phyloP scores from a whole-genome alignment of 169 alveolate genomes.

The Eimeria praecox region DNA sequence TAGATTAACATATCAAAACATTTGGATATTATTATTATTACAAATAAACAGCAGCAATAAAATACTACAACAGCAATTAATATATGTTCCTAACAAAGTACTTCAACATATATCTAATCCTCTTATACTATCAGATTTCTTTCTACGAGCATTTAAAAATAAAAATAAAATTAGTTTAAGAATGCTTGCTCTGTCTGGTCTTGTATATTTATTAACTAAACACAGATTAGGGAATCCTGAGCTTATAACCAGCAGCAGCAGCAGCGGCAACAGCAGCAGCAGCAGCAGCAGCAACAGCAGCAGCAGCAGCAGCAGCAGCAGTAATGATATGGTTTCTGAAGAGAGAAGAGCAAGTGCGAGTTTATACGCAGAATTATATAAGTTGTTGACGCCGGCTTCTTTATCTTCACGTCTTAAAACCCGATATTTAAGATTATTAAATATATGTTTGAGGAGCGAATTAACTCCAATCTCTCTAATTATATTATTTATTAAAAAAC shows the following conservation, averaged over 20 bases:
- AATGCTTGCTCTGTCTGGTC: constrained; percentile 71
- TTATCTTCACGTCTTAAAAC: neutral
- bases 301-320: constrained; percentile 17
- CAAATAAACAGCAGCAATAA: neutral
- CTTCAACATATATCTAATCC: constrained; percentile 77
- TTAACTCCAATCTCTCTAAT: constrained; percentile 71
- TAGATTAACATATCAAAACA: constrained; percentile 21
- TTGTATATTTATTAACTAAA: constrained; percentile 75
- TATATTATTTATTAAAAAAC: constrained; percentile 62
- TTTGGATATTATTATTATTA: constrained; percentile 75
- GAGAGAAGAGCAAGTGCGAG: neutral
- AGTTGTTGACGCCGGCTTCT: constrained; percentile 73
- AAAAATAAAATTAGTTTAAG: neutral
- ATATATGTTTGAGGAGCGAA: constrained; percentile 44
- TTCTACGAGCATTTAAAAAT: constrained; percentile 25
- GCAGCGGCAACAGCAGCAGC: neutral
- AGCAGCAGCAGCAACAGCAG: neutral
- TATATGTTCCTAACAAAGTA: neutral
- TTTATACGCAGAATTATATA: constrained; percentile 67
- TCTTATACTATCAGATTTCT: constrained; percentile 66
- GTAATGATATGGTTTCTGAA: neutral
- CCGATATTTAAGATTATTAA: constrained; percentile 71
- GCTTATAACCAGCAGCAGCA: neutral
- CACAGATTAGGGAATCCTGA: constrained; percentile 80
- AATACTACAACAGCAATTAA: constrained; percentile 28